Conservation (phyloP, 176 grass and related monocot species). For the Triticum turgidum region DNA sequence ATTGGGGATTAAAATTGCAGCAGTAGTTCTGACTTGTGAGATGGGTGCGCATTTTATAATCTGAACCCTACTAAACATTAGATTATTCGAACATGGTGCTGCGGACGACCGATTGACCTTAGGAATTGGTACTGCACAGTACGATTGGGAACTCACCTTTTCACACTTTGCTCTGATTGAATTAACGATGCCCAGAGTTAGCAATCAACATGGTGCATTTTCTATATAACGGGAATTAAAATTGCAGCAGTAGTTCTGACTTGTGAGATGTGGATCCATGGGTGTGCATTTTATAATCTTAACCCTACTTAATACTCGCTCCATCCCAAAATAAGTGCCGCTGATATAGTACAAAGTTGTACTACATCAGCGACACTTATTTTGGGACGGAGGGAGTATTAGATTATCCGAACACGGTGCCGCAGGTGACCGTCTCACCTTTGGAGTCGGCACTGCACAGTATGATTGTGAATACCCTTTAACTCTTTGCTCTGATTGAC, state of each 20-base stretch:
- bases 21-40: background rate
- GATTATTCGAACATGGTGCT: background rate
- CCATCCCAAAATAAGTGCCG: too few species aligned
- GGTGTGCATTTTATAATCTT: conserved; percentile 1
- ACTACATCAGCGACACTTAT: too few species aligned
- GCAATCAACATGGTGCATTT: background rate
- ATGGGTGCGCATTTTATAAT: background rate
- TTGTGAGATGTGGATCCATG: background rate
- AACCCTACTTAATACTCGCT: background rate
- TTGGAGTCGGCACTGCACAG: background rate
- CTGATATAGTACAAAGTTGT: too few species aligned
- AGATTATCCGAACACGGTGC: conserved; percentile 4
- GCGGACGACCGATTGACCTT: background rate
- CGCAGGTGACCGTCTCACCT: background rate
- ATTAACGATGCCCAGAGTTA: background rate
- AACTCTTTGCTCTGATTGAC: background rate
- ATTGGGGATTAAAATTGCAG: background rate
- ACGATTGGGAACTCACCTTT: conserved; percentile 22
- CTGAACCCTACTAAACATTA: conserved; percentile 7
- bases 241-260: background rate
- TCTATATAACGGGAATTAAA: background rate
- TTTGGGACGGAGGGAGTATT: background rate
- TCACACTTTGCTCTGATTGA: conserved; percentile 3
- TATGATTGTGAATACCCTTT: conserved; percentile 18
- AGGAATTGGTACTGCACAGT: background rate